Percentiles rank a stretch among this genome's conserved stretches.
Conservation (phyloP, 495 filamentous ascomycete species). For the Penicillium dipodomyicola region DNA sequence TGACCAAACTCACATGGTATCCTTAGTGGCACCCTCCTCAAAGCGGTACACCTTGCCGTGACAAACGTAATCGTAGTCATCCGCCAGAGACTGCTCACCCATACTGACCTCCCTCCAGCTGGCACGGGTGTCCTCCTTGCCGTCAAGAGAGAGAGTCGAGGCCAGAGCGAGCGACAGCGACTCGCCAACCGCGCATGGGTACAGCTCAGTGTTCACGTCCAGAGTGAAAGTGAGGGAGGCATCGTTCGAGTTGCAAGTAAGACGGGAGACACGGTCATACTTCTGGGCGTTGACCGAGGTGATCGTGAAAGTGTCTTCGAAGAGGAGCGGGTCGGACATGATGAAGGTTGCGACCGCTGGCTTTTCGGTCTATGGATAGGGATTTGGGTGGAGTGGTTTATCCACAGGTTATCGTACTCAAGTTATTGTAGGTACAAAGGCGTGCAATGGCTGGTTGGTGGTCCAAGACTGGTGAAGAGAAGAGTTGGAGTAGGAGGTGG, state of each 20-base stretch:
- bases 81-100: conserved; percentile 76
- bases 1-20: conserved; percentile 69
- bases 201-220: conserved; percentile 93
- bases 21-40: conserved; percentile 75
- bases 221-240: conserved; percentile 71
- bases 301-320: conserved; percentile 87
- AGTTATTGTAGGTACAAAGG: neutral
- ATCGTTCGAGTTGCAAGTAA: conserved; percentile 69
- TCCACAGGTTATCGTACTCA: neutral
- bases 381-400: neutral
- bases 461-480: conserved; percentile 5
- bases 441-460: conserved; percentile 7
- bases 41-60: conserved; percentile 98
- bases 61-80: conserved; percentile 95
- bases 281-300: conserved; percentile 73
- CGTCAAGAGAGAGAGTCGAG: conserved; percentile 81
- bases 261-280: conserved; percentile 91
- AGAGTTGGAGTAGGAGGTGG: conserved; percentile 18
- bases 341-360: conserved; percentile 27
- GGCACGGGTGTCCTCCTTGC: conserved; percentile 58
- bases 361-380: neutral
- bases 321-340: conserved; percentile 80
- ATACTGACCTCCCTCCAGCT: conserved; percentile 78
- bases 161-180: conserved; percentile 76
- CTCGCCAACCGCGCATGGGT: conserved; percentile 69